Evolutionary conservation across 2,329 filamentous ascomycete genomes (phyloP).

Genomic region (Paracorniculantispora psalliotae): DNA sequence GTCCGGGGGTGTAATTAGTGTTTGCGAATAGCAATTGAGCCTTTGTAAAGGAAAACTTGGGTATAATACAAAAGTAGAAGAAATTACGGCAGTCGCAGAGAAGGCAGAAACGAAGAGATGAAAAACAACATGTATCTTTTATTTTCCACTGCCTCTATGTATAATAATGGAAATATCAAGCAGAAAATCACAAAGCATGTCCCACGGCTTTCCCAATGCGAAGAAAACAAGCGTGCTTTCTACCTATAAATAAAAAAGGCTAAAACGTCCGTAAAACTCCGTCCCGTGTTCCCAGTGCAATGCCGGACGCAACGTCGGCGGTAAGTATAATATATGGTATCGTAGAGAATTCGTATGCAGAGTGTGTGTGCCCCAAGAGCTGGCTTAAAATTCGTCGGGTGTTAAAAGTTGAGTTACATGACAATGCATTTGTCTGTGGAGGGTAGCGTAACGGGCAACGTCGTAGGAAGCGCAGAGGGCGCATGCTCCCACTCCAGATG

Average conservation of each 20-base stretch:
- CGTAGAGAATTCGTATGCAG: neutral
- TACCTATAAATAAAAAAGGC: constrained; percentile 4
- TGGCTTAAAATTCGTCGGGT: neutral
- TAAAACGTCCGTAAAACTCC: constrained; percentile 5
- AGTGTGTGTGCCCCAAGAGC: neutral
- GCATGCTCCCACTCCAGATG: constrained; percentile 56
- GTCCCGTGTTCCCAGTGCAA: neutral
- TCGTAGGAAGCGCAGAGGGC: constrained; percentile 31
- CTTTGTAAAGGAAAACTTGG: neutral
- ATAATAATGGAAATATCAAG: neutral
- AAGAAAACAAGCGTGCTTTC: neutral
- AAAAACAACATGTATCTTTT: neutral
- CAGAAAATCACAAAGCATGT: neutral
- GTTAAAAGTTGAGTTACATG: constrained; percentile 33
- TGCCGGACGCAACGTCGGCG: neutral
- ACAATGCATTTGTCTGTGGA: constrained; percentile 37
- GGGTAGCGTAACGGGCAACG: constrained; percentile 29
- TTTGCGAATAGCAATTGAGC: neutral
- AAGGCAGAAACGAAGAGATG: neutral
- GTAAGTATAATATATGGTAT: neutral
- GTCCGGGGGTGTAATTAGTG: neutral
- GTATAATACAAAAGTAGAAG: neutral
- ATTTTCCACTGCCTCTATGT: neutral
- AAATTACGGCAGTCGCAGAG: neutral
- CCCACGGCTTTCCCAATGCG: neutral